A percentile compares a stretch with the other conserved stretches of the same genome.
Conservation (phyloP, 2,329 filamentous ascomycete species). For the Fusarium dimerum region DNA sequence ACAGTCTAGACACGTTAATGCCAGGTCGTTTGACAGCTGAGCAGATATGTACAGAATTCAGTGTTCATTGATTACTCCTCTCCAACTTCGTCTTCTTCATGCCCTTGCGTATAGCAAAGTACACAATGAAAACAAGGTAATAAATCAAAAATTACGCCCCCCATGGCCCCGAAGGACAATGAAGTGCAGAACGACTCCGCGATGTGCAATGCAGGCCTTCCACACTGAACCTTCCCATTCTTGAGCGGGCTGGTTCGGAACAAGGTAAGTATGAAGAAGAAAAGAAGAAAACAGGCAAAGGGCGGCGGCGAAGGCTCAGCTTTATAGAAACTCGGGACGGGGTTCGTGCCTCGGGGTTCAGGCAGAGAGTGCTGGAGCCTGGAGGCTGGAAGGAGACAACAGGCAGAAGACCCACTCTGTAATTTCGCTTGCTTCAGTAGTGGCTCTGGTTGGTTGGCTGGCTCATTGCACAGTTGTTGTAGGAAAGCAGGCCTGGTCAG, state of each 20-base stretch:
- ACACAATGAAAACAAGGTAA: slow-evolving; percentile 47
- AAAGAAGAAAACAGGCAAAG: slow-evolving; percentile 31
- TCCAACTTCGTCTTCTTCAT: slow-evolving; percentile 43
- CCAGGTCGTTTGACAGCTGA: too few relatives aligned
- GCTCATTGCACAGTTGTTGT: too few relatives aligned
- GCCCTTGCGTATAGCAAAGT: slow-evolving; percentile 38
- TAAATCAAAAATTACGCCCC: slow-evolving; percentile 56
- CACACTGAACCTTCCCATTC: slow-evolving; percentile 44
- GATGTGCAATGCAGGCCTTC: slow-evolving; percentile 58
- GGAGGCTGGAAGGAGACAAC: background rate
- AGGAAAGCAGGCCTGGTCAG: too few relatives aligned
- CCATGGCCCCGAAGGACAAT: slow-evolving; percentile 58
- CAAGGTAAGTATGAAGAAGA: slow-evolving; percentile 58
- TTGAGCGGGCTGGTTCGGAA: slow-evolving; percentile 46
- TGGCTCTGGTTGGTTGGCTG: too few relatives aligned
- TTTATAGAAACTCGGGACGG: slow-evolving; percentile 35
- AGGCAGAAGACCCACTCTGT: background rate
- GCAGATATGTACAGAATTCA: background rate
- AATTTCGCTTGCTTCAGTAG: background rate
- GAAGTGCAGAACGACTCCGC: slow-evolving; percentile 50
- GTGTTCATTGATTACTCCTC: too few relatives aligned
- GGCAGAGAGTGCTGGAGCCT: slow-evolving; percentile 1
- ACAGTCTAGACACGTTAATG: too few relatives aligned
- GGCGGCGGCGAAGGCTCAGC: background rate
- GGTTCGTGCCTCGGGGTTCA: slow-evolving; percentile 12